Evolutionary conservation across 805 yeast species (phyloP).

Genomic region (Ogataea ramenticola): DNA sequence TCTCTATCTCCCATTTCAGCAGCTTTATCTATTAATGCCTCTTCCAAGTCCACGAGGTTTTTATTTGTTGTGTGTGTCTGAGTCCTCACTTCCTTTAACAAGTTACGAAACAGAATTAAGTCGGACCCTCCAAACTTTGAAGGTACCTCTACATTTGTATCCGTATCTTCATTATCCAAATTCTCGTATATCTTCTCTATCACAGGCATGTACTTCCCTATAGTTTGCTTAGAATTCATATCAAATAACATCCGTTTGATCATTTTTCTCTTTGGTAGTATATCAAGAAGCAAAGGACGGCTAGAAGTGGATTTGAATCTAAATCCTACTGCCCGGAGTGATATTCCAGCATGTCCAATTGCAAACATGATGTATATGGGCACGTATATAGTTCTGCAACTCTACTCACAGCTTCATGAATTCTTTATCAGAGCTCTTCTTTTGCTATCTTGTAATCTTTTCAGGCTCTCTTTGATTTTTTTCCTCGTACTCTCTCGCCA

Average conservation of each 20-base stretch:
- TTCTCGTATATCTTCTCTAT: slow-evolving; percentile 43
- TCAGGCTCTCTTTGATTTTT: too few species aligned
- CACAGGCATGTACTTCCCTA: slow-evolving; percentile 45
- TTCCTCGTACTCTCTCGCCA: too few species aligned
- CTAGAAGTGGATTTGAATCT: not conserved
- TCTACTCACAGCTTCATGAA: too few species aligned
- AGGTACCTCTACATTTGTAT: not conserved
- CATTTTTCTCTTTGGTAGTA: slow-evolving; percentile 53
- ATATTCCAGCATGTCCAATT: not conserved
- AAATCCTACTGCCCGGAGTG: not conserved
- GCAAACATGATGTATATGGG: slow-evolving; percentile 19
- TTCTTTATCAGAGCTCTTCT: too few species aligned
- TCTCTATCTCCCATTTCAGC: slow-evolving; percentile 80
- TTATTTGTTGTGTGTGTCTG: slow-evolving; percentile 54
- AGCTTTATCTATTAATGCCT: slow-evolving; percentile 69
- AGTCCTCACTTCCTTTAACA: slow-evolving; percentile 53
- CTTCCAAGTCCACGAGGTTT: slow-evolving; percentile 55
- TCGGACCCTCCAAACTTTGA: slow-evolving; percentile 44
- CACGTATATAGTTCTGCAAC: too few species aligned
- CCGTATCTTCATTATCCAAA: slow-evolving; percentile 24
- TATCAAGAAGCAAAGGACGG: slow-evolving; percentile 33
- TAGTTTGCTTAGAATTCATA: slow-evolving; percentile 50
- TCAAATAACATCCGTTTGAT: slow-evolving; percentile 60
- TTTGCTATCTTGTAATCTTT: too few species aligned
- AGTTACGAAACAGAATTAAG: slow-evolving; percentile 60